Evolutionary conservation across 129 eudicot species (phyloP).

Genomic region (Artemisia annua): DNA sequence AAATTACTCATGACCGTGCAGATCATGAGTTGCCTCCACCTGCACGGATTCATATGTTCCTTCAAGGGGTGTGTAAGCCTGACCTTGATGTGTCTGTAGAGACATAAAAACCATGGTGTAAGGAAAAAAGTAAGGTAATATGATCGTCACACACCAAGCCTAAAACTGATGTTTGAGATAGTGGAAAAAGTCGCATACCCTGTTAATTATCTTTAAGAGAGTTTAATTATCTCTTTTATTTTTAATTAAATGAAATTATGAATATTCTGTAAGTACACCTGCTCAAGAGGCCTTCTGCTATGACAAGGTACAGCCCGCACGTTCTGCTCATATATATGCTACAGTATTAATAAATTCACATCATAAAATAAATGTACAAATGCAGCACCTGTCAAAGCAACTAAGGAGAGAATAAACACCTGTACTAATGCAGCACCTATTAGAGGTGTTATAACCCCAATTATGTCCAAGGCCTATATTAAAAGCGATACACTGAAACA

Average conservation of each 20-base stretch:
- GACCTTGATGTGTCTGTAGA: slow-evolving; percentile 75
- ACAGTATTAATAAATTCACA: too few relatives aligned
- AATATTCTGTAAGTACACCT: too few relatives aligned
- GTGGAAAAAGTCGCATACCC: slow-evolving; percentile 43
- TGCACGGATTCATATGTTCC: slow-evolving; percentile 67
- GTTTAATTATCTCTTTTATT: too few relatives aligned
- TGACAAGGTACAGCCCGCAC: too few relatives aligned
- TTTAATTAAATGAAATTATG: too few relatives aligned
- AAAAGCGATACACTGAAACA: slow-evolving; percentile 19
- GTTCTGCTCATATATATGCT: too few relatives aligned
- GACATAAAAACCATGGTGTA: background rate
- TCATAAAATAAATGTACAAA: too few relatives aligned
- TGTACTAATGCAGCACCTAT: slow-evolving; percentile 89
- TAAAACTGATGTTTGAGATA: background rate
- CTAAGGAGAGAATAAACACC: slow-evolving; percentile 41
- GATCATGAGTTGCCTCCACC: slow-evolving; percentile 51
- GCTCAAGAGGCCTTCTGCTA: too few relatives aligned
- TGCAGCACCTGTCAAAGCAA: too few relatives aligned
- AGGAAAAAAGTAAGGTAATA: background rate
- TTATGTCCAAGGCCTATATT: slow-evolving; percentile 70
- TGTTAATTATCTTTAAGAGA: slow-evolving; percentile 3
- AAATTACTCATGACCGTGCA: slow-evolving; percentile 86
- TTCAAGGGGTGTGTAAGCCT: slow-evolving; percentile 63
- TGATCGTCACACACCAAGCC: background rate
- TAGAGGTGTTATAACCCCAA: slow-evolving; percentile 70